Conservation (phyloP, 164 flowering plant species). For the Magnolia sinica region DNA sequence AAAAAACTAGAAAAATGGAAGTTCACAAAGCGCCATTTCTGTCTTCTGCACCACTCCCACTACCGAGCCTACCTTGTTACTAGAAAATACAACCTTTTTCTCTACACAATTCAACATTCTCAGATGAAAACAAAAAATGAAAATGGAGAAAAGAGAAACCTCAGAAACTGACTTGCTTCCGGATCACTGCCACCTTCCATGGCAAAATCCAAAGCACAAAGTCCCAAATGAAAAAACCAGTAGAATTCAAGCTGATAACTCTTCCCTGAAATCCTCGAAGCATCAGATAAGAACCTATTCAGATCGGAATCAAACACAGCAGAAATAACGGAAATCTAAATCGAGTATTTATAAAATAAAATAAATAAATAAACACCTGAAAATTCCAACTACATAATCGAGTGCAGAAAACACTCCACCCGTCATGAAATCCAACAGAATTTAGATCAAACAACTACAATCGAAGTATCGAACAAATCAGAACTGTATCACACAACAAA, state of each 20-base stretch:
- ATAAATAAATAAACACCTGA: background rate
- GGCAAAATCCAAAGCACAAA: background rate
- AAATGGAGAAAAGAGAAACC: constrained; percentile 3
- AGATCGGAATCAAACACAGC: background rate
- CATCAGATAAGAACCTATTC: too few species aligned
- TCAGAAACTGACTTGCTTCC: constrained; percentile 13
- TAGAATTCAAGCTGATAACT: background rate
- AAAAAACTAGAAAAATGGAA: too few species aligned
- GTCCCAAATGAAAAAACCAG: background rate
- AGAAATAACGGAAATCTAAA: too few species aligned
- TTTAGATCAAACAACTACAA: background rate
- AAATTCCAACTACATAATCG: background rate
- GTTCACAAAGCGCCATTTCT: too few species aligned
- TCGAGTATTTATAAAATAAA: too few species aligned
- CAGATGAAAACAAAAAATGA: background rate
- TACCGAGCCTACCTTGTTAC: too few species aligned
- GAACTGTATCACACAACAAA: background rate
- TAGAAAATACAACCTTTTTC: too few species aligned
- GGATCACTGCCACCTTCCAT: constrained; percentile 18
- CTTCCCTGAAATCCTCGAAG: too few species aligned
- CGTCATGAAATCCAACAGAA: background rate
- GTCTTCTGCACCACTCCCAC: too few species aligned
- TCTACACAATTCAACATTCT: background rate
- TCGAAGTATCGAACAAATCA: background rate
- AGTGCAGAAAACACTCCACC: background rate